A percentile compares a stretch with the other conserved stretches of the same genome.
phyloP scores from a whole-genome alignment of 495 filamentous ascomycete genomes.

The Bombardia bombarda region DNA sequence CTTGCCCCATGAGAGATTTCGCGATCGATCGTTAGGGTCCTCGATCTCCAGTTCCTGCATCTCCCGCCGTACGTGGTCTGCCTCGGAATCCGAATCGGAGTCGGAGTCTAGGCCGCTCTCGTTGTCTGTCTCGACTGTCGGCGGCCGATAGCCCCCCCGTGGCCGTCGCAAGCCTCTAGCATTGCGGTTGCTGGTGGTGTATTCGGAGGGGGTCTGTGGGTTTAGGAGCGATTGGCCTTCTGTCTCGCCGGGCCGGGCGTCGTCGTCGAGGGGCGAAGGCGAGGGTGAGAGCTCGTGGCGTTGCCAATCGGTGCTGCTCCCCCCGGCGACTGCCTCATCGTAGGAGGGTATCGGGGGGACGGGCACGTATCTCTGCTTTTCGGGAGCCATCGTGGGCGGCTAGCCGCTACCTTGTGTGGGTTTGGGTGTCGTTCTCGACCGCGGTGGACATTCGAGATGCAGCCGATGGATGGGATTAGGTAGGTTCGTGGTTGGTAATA shows the following conservation, averaged over 20 bases:
- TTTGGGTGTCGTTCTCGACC: not conserved
- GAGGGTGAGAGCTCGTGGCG: no score
- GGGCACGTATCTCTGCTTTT: conserved; percentile 46
- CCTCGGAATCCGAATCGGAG: conserved; percentile 30
- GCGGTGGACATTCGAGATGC: conserved; percentile 13
- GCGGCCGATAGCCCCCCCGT: conserved; percentile 56
- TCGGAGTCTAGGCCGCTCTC: conserved; percentile 38
- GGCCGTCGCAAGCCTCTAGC: conserved; percentile 26
- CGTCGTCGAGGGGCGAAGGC: conserved; percentile 31
- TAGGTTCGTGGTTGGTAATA: not conserved
- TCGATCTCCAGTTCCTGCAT: conserved; percentile 87
- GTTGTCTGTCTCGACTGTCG: conserved; percentile 59
- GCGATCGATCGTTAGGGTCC: conserved; percentile 50
- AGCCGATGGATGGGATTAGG: not conserved
- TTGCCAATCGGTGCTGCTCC: conserved; percentile 19
- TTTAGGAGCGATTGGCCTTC: conserved; percentile 56
- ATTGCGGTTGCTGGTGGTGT: conserved; percentile 19
- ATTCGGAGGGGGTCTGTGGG: conserved; percentile 22
- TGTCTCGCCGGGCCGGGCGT: conserved; percentile 18
- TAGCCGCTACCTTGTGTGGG: conserved; percentile 4
- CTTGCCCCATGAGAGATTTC: conserved; percentile 37
- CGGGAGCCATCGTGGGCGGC: conserved; percentile 32
- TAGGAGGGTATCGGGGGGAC: conserved; percentile 84
- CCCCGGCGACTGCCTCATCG: conserved; percentile 68
- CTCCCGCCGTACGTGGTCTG: conserved; percentile 61